These are phyloP conservation scores for Raffaelea albimanens DNA, from an alignment of 2,329 filamentous ascomycete species.

Conservation along the genomic window DNA sequence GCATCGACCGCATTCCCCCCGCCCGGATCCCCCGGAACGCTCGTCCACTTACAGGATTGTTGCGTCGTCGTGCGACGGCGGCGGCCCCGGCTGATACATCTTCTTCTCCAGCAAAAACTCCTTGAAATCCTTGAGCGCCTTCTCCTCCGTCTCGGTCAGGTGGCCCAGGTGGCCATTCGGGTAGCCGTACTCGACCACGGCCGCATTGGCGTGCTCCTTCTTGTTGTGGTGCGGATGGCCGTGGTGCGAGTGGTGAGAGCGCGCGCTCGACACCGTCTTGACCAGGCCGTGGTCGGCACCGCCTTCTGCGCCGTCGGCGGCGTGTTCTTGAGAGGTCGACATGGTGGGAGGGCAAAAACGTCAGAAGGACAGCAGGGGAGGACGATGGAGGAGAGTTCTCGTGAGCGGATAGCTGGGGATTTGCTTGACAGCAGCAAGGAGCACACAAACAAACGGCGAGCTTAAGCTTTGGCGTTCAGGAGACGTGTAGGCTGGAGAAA, in stretches of 20 bases:
- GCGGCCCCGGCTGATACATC: conserved; percentile 47
- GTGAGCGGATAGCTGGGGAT: no score
- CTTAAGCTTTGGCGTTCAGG: no score
- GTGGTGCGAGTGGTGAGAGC: neutral
- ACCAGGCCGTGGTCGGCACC: neutral
- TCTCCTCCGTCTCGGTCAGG: conserved; percentile 58
- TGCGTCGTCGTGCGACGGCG: conserved; percentile 61
- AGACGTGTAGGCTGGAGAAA: no score
- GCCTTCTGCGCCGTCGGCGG: neutral
- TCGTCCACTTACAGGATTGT: conserved; percentile 54
- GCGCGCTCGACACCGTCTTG: neutral
- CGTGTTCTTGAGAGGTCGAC: neutral
- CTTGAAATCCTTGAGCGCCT: conserved; percentile 65
- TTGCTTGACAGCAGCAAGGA: no score
- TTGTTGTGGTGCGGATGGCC: neutral
- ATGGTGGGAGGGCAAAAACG: neutral
- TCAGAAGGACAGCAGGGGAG: no score
- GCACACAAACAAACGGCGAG: no score
- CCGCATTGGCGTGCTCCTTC: conserved; percentile 5
- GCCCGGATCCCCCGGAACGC: conserved; percentile 17
- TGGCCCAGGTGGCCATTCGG: conserved; percentile 74
- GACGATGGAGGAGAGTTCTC: no score
- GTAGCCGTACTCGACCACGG: conserved; percentile 37
- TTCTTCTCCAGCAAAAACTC: conserved; percentile 52
- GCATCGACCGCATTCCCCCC: neutral